Percentiles rank a stretch among this genome's conserved stretches.
Conservation (phyloP, 495 filamentous ascomycete genomes). For the Stereocaulon alpinum region DNA sequence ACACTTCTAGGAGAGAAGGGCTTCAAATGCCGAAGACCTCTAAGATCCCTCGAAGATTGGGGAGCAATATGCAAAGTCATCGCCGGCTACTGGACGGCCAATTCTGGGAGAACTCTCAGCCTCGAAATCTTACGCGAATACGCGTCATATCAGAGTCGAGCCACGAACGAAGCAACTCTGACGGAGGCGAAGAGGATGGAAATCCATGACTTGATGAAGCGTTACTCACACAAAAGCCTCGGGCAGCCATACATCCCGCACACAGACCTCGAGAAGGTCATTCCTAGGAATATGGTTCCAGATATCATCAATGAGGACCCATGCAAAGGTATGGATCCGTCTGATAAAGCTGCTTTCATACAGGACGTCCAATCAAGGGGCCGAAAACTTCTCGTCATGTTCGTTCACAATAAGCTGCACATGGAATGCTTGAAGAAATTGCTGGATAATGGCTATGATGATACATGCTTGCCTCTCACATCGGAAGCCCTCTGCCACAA, state of each 20-base stretch:
- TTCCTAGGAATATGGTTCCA: background rate
- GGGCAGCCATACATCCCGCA: slow-evolving; percentile 4
- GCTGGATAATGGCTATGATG: background rate
- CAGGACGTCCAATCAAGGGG: background rate
- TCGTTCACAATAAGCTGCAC: background rate
- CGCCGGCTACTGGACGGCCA: background rate
- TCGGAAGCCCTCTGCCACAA: background rate
- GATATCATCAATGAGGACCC: slow-evolving; percentile 9
- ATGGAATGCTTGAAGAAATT: slow-evolving; percentile 13
- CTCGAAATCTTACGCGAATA: slow-evolving; percentile 14
- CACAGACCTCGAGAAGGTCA: slow-evolving; percentile 2
- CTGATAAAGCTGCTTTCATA: background rate
- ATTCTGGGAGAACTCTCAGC: background rate
- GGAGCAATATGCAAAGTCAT: background rate
- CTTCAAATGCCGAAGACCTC: background rate
- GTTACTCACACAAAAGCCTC: background rate
- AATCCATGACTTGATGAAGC: slow-evolving; percentile 5
- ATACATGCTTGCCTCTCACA: background rate
- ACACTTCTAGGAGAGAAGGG: background rate
- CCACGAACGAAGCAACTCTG: background rate
- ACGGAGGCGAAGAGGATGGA: background rate
- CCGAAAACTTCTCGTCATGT: slow-evolving; percentile 1
- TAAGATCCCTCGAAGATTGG: slow-evolving; percentile 7
- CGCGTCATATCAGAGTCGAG: background rate
- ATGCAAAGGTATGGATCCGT: background rate